Percentiles rank a stretch among this genome's conserved stretches.
phyloP scores from a whole-genome alignment of 148 eudicot genomes.

The Rhododendron henanense region DNA sequence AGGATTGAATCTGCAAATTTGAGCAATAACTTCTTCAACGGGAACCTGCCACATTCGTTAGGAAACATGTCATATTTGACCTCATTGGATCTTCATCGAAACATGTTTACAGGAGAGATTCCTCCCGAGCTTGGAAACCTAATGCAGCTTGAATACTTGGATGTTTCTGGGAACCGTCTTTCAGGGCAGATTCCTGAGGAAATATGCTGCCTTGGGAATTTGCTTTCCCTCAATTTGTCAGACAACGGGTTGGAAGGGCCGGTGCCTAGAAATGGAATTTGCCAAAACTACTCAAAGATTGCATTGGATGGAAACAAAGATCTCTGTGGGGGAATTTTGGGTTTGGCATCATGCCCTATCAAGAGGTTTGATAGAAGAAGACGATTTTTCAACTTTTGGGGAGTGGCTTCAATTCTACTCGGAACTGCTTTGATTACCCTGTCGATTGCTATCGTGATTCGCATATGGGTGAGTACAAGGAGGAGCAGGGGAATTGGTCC shows the following conservation, averaged over 20 bases:
- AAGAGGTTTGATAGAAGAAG: constrained; percentile 19
- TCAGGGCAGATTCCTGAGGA: constrained; percentile 38
- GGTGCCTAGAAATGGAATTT: constrained; percentile 37
- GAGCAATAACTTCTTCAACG: constrained; percentile 33
- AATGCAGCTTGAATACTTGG: constrained; percentile 34
- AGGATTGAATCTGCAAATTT: constrained; percentile 36
- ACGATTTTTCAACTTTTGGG: constrained; percentile 25
- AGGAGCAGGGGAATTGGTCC: constrained; percentile 18
- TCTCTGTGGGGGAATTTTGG: constrained; percentile 40
- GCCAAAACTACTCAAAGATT: constrained; percentile 29
- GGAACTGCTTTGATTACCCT: constrained; percentile 21
- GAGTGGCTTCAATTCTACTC: constrained; percentile 15
- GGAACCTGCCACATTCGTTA: constrained; percentile 33
- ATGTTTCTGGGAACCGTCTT: constrained; percentile 34
- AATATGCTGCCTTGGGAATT: constrained; percentile 27
- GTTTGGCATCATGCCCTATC: constrained; percentile 27
- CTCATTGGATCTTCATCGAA: constrained; percentile 44
- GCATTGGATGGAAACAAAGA: constrained; percentile 39
- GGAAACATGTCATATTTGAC: constrained; percentile 45
- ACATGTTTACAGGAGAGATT: constrained; percentile 31
- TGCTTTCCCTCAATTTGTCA: constrained; percentile 26
- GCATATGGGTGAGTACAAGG: constrained; percentile 19
- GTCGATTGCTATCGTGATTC: constrained; percentile 16
- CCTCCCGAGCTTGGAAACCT: constrained; percentile 42
- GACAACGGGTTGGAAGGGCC: constrained; percentile 39